These are phyloP conservation scores for Rhodosporidiobolus odoratus DNA, from an alignment of 768 basidiomycete genomes.

Conservation along the genomic window DNA sequence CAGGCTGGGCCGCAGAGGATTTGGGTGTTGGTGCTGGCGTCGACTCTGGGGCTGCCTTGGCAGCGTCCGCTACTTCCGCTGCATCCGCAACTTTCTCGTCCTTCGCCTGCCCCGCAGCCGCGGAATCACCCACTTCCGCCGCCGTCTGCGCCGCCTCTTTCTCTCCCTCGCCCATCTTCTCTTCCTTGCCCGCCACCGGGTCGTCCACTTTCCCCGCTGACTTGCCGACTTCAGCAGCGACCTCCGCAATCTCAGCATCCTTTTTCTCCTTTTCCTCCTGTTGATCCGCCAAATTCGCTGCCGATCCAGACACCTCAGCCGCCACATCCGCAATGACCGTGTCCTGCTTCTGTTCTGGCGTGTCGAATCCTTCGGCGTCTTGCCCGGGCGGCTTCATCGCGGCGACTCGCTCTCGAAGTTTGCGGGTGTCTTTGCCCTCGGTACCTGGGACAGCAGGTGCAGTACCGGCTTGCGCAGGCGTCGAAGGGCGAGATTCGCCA, in stretches of 20 bases:
- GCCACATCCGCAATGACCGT: conserved; percentile 21
- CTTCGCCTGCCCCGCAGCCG: conserved; percentile 2
- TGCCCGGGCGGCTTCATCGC: conserved; percentile 24
- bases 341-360: background rate
- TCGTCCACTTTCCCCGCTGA: conserved; percentile 12
- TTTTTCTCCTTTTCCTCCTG: conserved; percentile 10
- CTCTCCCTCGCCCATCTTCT: background rate
- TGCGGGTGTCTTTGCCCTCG: conserved; percentile 36
- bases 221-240: conserved; percentile 28
- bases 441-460: background rate
- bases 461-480: background rate
- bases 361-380: background rate
- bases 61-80: background rate
- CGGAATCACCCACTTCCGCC: conserved; percentile 14
- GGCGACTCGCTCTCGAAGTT: conserved; percentile 34
- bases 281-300: conserved; percentile 12
- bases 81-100: conserved; percentile 1
- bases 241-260: conserved; percentile 30
- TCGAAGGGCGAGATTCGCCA: background rate
- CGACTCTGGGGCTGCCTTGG: background rate
- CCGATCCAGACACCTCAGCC: conserved; percentile 10
- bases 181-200: background rate
- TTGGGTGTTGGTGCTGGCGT: background rate
- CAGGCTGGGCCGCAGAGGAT: background rate
- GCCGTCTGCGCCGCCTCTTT: conserved; percentile 10